Base-by-base conservation (phyloP, 208 protist genomes). In the Strigomonas oncopelti region DNA sequence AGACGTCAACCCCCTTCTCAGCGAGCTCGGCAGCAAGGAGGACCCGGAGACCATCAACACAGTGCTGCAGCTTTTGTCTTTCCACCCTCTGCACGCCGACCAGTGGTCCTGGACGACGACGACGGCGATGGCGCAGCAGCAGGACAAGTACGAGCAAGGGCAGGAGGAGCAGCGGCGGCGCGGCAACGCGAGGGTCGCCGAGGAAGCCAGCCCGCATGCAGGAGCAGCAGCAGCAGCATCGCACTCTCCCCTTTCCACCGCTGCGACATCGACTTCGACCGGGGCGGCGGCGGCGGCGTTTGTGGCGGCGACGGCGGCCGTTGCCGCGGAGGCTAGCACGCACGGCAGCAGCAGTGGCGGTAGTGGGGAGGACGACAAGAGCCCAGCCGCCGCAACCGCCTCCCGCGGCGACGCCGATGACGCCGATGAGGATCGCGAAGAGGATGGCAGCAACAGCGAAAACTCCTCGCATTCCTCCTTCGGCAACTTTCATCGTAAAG, bases 21-120 rank as follows among this genome's bases (percentile, higher is more conserved):
- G 16, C 16, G 42, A 48, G 42, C 42, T 48, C 13, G 42, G 42
- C 42, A 48, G 42, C 42, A 48, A 48, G 42, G 42, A 48, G 16
- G 42, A 48, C 42, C 42, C 42, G 42, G 42, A 48, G 42, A 48
- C 42, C 13, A 48, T 48, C 42, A 48, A 48, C 42, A 48, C 42
- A 1, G 42, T 48, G 42, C 42, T 48, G 42, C 42, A 48, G 42
- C 42, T 48, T 1, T 20, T 48, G 16, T 48, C 42, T 14, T 62
- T 62, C 29, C 24, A 28, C 34, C 57, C 57, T 7, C 29, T 62
- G 4, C 57, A 62, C 57, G 34, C 34, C 7, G 57, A 62, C 9
- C 28, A 62, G 57, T 62, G 57, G 57, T 42, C 28, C 29, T 62
- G 57, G 57, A 62, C 57, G 11, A 62, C 57, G 13, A 62, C 57